Conservation (phyloP, 768 basidiomycete species). For the Lactifluus rugatus region DNA sequence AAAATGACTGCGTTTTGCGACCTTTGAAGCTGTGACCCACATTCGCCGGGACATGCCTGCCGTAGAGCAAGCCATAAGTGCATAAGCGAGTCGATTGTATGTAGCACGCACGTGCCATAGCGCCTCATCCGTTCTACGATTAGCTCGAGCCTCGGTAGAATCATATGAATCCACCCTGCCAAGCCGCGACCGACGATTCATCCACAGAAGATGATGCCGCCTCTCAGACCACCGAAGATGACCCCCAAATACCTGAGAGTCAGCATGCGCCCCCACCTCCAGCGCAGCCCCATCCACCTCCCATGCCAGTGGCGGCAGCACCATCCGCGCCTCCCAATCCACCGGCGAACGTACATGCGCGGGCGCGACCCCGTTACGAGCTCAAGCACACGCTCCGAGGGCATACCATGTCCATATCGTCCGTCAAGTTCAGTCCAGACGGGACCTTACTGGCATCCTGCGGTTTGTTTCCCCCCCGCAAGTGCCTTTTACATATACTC, state of each 20-base stretch:
- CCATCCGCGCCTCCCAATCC: slow-evolving; percentile 2
- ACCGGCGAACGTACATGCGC: slow-evolving; percentile 27
- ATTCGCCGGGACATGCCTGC: neutral
- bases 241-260: slow-evolving; percentile 63
- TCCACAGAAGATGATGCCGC: slow-evolving; percentile 52
- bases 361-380: slow-evolving; percentile 53
- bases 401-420: slow-evolving; percentile 76
- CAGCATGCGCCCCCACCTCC: slow-evolving; percentile 35
- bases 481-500: neutral
- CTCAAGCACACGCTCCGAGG: slow-evolving; percentile 60
- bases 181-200: slow-evolving; percentile 29
- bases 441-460: slow-evolving; percentile 81
- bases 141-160: too few species aligned
- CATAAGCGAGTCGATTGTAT: too few species aligned
- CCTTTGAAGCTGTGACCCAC: neutral
- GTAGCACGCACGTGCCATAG: too few species aligned
- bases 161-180: neutral
- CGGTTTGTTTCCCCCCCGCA: slow-evolving; percentile 35
- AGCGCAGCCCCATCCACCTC: slow-evolving; percentile 29
- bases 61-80: too few species aligned
- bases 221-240: slow-evolving; percentile 80
- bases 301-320: neutral
- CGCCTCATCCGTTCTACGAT: too few species aligned
- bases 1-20: neutral
- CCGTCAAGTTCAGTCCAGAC: slow-evolving; percentile 87